phyloP scores from a whole-genome alignment of 2,329 filamentous ascomycete genomes.

The Talaromyces albobiverticillius region DNA sequence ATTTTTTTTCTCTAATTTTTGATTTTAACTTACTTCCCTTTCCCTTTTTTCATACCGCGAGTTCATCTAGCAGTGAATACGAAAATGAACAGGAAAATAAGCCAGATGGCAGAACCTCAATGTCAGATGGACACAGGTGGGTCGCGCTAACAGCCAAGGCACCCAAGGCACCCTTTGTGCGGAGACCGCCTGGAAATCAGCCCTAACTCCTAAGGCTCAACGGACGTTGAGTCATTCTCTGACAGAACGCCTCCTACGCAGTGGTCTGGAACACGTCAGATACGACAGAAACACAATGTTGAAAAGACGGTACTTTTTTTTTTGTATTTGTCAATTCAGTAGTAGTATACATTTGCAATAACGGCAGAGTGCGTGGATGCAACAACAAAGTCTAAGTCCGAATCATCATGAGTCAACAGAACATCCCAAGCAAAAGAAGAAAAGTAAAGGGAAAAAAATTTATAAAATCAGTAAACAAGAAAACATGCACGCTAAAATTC shows the following conservation, averaged over 20 bases:
- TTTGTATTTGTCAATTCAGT: neutral
- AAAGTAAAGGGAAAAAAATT: too few relatives aligned
- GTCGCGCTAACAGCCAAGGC: neutral
- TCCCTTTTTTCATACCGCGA: too few relatives aligned
- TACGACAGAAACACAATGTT: too few relatives aligned
- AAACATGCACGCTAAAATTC: neutral
- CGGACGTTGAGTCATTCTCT: neutral
- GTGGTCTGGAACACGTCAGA: neutral
- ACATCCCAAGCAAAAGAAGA: too few relatives aligned
- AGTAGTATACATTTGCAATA: neutral
- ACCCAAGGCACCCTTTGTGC: constrained; percentile 8
- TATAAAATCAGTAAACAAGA: neutral
- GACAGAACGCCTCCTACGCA: constrained; percentile 1
- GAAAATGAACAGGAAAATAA: too few relatives aligned
- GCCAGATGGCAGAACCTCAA: too few relatives aligned
- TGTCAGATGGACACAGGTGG: too few relatives aligned
- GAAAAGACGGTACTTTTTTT: neutral
- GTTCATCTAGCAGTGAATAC: too few relatives aligned
- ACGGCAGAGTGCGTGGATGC: constrained; percentile 3
- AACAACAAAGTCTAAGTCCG: too few relatives aligned
- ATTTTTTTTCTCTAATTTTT: too few relatives aligned
- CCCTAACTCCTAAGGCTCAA: constrained; percentile 9
- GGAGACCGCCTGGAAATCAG: neutral
- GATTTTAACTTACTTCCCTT: too few relatives aligned
- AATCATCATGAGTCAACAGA: neutral